phyloP scores from a whole-genome alignment of 2,329 filamentous ascomycete genomes.

The Colletotrichum filicis region DNA sequence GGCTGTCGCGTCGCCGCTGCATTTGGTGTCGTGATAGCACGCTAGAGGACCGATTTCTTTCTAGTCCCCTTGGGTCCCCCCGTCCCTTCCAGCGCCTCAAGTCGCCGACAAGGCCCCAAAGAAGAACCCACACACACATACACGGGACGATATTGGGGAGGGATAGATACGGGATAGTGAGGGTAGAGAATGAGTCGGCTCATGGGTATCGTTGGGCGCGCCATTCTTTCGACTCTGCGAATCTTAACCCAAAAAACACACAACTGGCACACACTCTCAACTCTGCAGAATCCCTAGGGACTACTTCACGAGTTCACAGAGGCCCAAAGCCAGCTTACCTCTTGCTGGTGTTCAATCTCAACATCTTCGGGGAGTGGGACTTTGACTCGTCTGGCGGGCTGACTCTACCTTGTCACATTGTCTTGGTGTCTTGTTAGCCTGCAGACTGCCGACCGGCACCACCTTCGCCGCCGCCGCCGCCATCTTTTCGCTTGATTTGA shows the following conservation, averaged over 20 bases:
- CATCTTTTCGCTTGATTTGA: constrained; percentile 26
- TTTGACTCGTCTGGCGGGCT: constrained; percentile 19
- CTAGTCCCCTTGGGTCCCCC: constrained; percentile 14
- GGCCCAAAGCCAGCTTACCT: background rate
- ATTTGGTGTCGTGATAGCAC: constrained; percentile 32
- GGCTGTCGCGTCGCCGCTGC: constrained; percentile 16
- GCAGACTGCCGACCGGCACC: constrained; percentile 31
- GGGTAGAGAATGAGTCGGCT: background rate
- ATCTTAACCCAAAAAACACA: background rate
- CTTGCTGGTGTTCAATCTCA: constrained; percentile 10
- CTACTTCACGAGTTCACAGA: background rate
- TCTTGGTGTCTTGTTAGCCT: constrained; percentile 16
- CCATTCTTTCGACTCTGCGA: background rate
- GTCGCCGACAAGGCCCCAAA: constrained; percentile 12
- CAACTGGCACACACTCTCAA: background rate
- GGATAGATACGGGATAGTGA: background rate
- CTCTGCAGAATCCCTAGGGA: background rate
- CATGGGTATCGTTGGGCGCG: background rate
- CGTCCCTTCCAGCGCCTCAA: background rate
- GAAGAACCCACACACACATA: constrained; percentile 13
- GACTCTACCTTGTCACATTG: constrained; percentile 20
- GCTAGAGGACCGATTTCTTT: constrained; percentile 24
- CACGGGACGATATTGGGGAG: background rate
- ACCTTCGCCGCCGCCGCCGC: constrained; percentile 29
- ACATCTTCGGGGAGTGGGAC: constrained; percentile 19